Percentiles rank a stretch among this genome's conserved stretches.
phyloP scores from a whole-genome alignment of 2,329 filamentous ascomycete species.

The Talaromyces sp. region DNA sequence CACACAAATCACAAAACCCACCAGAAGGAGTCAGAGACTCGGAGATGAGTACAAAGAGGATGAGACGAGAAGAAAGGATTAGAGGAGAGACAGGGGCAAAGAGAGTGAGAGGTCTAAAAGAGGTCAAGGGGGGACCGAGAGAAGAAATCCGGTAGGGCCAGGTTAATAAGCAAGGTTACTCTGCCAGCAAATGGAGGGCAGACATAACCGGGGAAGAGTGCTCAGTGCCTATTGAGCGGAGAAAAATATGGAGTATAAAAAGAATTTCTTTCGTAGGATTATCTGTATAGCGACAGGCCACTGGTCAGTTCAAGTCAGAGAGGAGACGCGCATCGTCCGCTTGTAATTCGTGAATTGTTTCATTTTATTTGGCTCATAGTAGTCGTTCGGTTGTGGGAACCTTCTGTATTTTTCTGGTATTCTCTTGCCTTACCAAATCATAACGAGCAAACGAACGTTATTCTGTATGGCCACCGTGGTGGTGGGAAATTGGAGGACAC shows the following conservation, averaged over 20 bases:
- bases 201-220: background rate
- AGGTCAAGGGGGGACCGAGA: background rate
- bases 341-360: background rate
- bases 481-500: background rate
- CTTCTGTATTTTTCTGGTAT: constrained; percentile 3
- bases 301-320: background rate
- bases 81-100: background rate
- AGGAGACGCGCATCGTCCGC: background rate
- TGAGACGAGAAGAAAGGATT: constrained; percentile 1
- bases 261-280: background rate
- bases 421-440: background rate
- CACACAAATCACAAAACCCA: background rate
- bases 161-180: constrained; percentile 16
- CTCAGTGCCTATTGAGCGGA: background rate
- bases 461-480: background rate
- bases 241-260: constrained; percentile 15
- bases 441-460: background rate
- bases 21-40: background rate
- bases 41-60: background rate
- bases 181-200: background rate
- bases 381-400: background rate
- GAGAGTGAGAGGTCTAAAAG: background rate
- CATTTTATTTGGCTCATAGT: background rate
- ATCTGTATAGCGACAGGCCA: background rate
- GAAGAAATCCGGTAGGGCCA: background rate